phyloP scores from a whole-genome alignment of 495 filamentous ascomycete genomes.

The Venustampulla echinocandica region DNA sequence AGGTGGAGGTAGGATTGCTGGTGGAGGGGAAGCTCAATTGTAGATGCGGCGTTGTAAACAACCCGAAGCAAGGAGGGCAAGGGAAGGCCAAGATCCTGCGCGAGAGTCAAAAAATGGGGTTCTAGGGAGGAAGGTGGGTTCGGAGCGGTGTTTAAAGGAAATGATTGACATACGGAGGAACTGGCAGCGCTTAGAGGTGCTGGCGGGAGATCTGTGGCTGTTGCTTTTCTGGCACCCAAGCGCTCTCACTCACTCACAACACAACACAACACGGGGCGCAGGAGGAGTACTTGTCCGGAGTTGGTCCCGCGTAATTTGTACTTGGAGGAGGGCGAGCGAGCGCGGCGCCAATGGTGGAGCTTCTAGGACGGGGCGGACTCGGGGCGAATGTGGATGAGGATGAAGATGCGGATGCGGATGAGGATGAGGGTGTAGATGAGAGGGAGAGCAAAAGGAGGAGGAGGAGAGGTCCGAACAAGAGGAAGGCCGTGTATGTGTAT shows the following conservation, averaged over 20 bases:
- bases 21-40: slow-evolving; percentile 1
- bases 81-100: slow-evolving; percentile 13
- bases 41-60: slow-evolving; percentile 2
- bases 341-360: not conserved
- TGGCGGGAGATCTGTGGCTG: slow-evolving; percentile 19
- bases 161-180: not conserved
- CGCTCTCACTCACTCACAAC: slow-evolving; percentile 11
- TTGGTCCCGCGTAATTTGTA: slow-evolving; percentile 18
- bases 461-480: slow-evolving; percentile 1
- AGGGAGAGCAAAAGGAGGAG: not conserved
- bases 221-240: slow-evolving; percentile 15
- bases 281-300: slow-evolving; percentile 4
- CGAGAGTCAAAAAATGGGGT: slow-evolving; percentile 17
- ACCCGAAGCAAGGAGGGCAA: slow-evolving; percentile 8
- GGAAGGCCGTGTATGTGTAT: slow-evolving; percentile 1
- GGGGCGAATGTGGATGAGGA: slow-evolving; percentile 12
- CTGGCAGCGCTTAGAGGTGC: slow-evolving; percentile 16
- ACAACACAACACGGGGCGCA: not conserved
- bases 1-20: not conserved
- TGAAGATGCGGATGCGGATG: slow-evolving; percentile 11
- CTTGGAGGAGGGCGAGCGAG: not conserved
- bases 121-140: slow-evolving; percentile 3
- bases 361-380: not conserved
- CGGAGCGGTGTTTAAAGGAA: slow-evolving; percentile 16
- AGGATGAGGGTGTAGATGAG: not conserved